Evolutionary conservation across 495 filamentous ascomycete genomes (phyloP), one percentile per base, ranked within the genome.

Genomic region (Xylona heveae): DNA sequence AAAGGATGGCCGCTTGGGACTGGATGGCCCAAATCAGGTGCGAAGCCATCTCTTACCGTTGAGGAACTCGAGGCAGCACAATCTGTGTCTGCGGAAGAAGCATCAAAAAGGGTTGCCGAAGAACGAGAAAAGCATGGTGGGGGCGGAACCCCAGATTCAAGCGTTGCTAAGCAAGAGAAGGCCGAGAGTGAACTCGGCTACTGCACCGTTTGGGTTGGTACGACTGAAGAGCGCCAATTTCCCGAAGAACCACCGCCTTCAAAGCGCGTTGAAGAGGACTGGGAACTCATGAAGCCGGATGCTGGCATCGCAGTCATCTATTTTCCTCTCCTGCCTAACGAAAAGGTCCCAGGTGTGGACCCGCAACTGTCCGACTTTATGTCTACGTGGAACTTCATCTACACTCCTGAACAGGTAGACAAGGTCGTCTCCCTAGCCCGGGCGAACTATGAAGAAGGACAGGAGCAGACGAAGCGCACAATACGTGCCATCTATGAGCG

Each of bases 311-410:
- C 83, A 0, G 72, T 97, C 5, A 58, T 91, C 19, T 97, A 97
- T 53, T 78, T 94, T 45, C 88, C 88, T 2, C 69, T 92, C 38
- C 55, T 94, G 6, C 68, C 73, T 12, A 94, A 97, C 48, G 62
- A 72, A 0, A 68, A 72, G 13, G 77, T 85, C 1, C 61, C 62
- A 4, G 75, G 68, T 31, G 74, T 94, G 17, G 72, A 93, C 46
- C 85, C 88, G 0, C 66, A 74, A 21, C 66, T 59, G 8, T 70
- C 66, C 36, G 78, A 83, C 30, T 97, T 83, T 57, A 65, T 94
- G 51, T 78, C 70, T 41, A 97, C 88, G 1, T 95, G 88, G 88
- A 97, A 94, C 49, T 94, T 94, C 47, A 70, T 91, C 26, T 94
- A 91, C 52, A 82, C 77, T 21, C 77, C 82, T 0, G 65, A 80